Evolutionary conservation across 1,139 yeast genomes (phyloP), one percentile per base, ranked within the genome.

Genomic region (Debaryomyces psychrophilus): DNA sequence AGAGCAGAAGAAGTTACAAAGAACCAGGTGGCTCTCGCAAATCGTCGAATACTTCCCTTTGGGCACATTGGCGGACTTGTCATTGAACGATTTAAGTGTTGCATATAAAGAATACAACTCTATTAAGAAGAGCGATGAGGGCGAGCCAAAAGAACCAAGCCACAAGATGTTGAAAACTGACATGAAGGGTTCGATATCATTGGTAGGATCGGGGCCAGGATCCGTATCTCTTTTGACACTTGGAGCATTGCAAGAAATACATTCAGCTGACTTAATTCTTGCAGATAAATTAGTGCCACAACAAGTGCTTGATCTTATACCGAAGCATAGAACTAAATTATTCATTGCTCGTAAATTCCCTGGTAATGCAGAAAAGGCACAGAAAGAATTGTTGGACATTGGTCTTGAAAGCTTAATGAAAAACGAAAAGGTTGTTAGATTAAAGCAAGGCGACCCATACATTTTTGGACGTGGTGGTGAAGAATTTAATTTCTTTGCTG

Each of bases 391-490:
- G 33, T 70, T 90, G 31, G 71, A 76, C 17, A 67, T 85, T 51
- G 98, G 97, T 0, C 68, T 92, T 18, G 77, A 76, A 33, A 86
- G 85, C 0, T 64, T 90, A 31, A 51, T 71, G 33, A 68, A 76
- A 45, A 97, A 97, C 12, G 77, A 82, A 55, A 82, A 81, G 50
- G 97, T 93, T 1, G 95, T 93, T 3, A 76, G 99, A 47, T 76
- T 93, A 53, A 93, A 93, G 63, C 99, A 93, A 68, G 99, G 99
- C 36, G 99, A 93, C 63, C 98, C 99, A 5, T 93, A 90, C 66
- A 88, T 93, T 28, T 93, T 90, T 63, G 99, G 99, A 4, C 82
- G 99, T 53, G 99, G 99, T 33, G 97, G 97, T 29, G 98, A 93
- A 67, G 99, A 93, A 61, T 89, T 66, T 60, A 60, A 80, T 14